These are phyloP conservation scores for Euphorbia pulcherrima DNA, from an alignment of 345 rosid species.

Conservation along the genomic window DNA sequence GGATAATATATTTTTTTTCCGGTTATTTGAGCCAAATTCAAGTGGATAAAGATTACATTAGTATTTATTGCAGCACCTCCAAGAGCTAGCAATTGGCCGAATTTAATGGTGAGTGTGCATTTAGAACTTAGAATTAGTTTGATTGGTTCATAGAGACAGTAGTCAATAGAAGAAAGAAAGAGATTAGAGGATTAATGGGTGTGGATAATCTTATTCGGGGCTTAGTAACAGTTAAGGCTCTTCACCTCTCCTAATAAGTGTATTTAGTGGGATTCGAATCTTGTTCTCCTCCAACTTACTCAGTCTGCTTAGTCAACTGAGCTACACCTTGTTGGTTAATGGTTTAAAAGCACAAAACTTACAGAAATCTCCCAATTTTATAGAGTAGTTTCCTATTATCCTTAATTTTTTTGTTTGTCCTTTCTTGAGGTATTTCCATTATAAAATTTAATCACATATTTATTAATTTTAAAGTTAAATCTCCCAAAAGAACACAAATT, in stretches of 20 bases:
- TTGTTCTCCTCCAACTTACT: no score
- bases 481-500: slow-evolving; percentile 12
- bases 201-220: no score
- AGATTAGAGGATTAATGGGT: background rate
- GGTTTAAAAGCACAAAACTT: slow-evolving; percentile 3
- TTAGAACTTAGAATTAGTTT: slow-evolving; percentile 5
- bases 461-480: background rate
- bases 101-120: background rate
- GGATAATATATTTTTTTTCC: no score
- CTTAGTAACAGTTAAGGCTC: no score
- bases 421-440: slow-evolving; percentile 8
- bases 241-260: no score
- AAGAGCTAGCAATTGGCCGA: background rate
- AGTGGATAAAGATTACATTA: no score
- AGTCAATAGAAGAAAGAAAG: background rate
- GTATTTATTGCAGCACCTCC: no score
- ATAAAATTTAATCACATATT: background rate
- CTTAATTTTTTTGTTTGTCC: background rate
- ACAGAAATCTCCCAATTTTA: background rate
- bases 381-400: slow-evolving; percentile 1
- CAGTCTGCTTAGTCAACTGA: no score
- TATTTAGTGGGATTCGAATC: no score
- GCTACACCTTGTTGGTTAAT: background rate
- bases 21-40: no score
- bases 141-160: background rate